Evolutionary conservation across 768 basidiomycete genomes (phyloP), one percentile per base, ranked within the genome.

Genomic region (Tremella fuciformis): DNA sequence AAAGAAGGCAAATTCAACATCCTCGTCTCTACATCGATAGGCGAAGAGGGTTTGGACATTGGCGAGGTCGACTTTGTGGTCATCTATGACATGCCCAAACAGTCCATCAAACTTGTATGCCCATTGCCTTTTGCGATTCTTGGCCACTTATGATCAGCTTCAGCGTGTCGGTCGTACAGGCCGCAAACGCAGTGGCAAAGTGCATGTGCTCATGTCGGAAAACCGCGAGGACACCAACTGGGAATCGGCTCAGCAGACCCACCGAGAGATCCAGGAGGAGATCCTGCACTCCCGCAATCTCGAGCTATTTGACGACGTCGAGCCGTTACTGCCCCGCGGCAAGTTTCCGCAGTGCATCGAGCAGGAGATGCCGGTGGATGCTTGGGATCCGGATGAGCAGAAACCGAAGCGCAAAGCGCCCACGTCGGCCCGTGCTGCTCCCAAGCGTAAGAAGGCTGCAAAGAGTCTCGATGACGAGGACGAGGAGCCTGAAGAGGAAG

Each of bases 31-130:
- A 98, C 96, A 3, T 94, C 88, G 2, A 91, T 99, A 55, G 96
- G 96, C 19, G 96, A 99, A 78, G 96, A 99, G 77, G 96, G 96
- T 57, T 81, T 99, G 16, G 96, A 99, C 75, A 99, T 99, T 55
- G 96, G 96, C 29, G 93, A 96, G 74, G 87, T 99, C 15, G 96
- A 99, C 74, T 81, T 92, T 71, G 94, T 97, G 56, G 80, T 97
- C 49, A 97, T 93, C 70, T 99, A 98, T 75, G 96, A 99, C 65
- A 86, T 92, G 22, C 90, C 93, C 69, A 96, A 94, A 80, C 90
- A 90, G 0, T 88, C 93, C 0, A 92, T 97, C 62, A 89, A 93
- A 57, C 91, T 96, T 88, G 94, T 94, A 75, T 52, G 85, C 39
- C 37, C 21, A 42, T 46, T 16, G n/a, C 13, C 22, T 3, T 40